These are phyloP conservation scores for Capsicum pubescens DNA, from an alignment of 257 asterid species.

Conservation along the genomic window DNA sequence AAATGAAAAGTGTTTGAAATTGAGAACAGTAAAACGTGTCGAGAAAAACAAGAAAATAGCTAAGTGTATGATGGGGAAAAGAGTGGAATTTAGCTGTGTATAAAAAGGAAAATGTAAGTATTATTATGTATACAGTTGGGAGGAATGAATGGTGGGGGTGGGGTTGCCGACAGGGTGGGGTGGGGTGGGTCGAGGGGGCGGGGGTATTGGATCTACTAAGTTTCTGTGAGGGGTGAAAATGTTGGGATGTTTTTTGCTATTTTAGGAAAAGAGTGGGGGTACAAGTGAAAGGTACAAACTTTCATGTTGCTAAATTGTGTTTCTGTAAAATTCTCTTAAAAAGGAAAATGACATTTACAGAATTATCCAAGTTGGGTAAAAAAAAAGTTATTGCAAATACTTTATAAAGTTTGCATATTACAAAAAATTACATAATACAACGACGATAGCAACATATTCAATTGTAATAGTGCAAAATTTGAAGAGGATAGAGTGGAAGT, in stretches of 20 bases:
- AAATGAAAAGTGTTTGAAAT: conserved; percentile 11
- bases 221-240: conserved; percentile 4
- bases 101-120: not conserved
- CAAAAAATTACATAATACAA: no score
- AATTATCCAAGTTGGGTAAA: no score
- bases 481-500: no score
- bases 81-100: not conserved
- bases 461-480: no score
- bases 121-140: conserved; percentile 19
- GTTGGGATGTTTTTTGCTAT: conserved; percentile 30
- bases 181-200: not conserved
- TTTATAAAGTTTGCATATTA: no score
- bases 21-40: not conserved
- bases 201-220: conserved; percentile 31
- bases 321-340: not conserved
- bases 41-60: conserved; percentile 20
- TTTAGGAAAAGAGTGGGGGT: conserved; percentile 16
- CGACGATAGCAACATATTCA: no score
- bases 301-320: not conserved
- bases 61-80: not conserved
- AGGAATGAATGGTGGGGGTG: conserved; percentile 1
- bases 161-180: not conserved
- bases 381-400: no score
- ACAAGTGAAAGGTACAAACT: not conserved
- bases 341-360: no score